Percentiles rank a stretch among this genome's conserved stretches.
These are phyloP conservation scores for Neurospora sp. DNA, from an alignment of 2,329 filamentous ascomycete species.

Conservation along the genomic window DNA sequence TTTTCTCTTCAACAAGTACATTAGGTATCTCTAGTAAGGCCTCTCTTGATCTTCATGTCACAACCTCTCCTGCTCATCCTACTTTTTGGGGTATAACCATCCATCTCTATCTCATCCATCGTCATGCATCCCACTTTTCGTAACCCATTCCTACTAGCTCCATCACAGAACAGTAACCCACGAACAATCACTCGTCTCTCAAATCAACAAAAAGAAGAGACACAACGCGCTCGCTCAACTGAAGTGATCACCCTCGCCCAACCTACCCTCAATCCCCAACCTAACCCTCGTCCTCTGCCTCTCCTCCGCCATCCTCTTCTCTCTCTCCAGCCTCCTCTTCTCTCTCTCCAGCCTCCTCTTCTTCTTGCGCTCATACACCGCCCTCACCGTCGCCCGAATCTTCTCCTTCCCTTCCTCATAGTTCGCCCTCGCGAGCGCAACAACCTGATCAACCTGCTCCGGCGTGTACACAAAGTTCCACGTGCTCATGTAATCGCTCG, in stretches of 20 bases:
- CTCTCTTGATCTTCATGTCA: background rate
- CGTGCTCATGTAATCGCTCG: constrained; percentile 79
- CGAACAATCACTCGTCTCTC: background rate
- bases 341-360: constrained; percentile 51
- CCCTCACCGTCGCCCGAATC: constrained; percentile 68
- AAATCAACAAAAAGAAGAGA: background rate
- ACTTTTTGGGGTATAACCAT: background rate
- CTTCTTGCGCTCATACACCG: constrained; percentile 90
- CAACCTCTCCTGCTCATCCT: background rate
- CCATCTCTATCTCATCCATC: background rate
- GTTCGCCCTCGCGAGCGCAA: constrained; percentile 75
- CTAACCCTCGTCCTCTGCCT: constrained; percentile 37
- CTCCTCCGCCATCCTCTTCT: constrained; percentile 30
- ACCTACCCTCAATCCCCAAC: constrained; percentile 41
- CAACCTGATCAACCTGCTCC: constrained; percentile 78
- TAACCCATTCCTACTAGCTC: background rate
- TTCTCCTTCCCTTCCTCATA: constrained; percentile 73
- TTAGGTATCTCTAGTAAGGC: background rate
- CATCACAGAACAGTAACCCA: background rate
- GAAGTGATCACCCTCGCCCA: constrained; percentile 60
- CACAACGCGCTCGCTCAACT: constrained; percentile 29
- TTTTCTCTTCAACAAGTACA: background rate
- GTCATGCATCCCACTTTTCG: background rate
- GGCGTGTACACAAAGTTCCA: constrained; percentile 98
- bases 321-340: constrained; percentile 47